Percentiles rank a stretch among this genome's conserved stretches.
These are phyloP conservation scores for Fraxinus baroniana DNA, from an alignment of 305 asterid genomes.

Conservation along the genomic window DNA sequence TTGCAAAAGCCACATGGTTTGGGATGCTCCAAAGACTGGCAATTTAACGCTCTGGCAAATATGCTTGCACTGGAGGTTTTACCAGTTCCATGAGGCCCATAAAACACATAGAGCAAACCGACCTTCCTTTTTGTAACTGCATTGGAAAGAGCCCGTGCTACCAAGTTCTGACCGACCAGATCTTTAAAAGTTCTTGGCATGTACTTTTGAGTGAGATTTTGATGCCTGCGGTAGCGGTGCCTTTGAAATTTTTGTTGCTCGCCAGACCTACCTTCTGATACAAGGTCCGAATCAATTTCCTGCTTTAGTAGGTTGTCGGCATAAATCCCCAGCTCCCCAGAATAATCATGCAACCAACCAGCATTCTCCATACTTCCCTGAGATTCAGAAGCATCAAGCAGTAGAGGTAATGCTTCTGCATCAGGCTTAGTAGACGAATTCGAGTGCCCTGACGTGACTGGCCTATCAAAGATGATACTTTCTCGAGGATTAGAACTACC, in stretches of 20 bases:
- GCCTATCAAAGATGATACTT: conserved; percentile 46
- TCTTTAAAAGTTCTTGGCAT: conserved; percentile 79
- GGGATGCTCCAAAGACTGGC: conserved; percentile 73
- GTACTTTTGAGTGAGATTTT: conserved; percentile 84
- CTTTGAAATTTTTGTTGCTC: conserved; percentile 41
- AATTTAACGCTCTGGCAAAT: conserved; percentile 78
- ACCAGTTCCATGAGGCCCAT: conserved; percentile 96
- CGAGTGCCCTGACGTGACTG: conserved; percentile 52
- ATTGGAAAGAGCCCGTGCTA: conserved; percentile 82
- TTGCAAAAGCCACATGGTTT: conserved; percentile 88
- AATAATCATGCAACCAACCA: conserved; percentile 77
- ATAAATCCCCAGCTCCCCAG: conserved; percentile 82
- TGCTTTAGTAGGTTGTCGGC: conserved; percentile 73
- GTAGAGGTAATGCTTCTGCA: conserved; percentile 83
- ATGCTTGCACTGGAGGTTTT: conserved; percentile 90
- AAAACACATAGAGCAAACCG: conserved; percentile 84
- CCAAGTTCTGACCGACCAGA: conserved; percentile 87
- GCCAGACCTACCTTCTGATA: conserved; percentile 74
- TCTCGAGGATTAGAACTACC: conserved; percentile 43
- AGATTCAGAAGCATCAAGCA: conserved; percentile 73
- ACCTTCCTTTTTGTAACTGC: conserved; percentile 67
- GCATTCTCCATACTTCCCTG: conserved; percentile 63
- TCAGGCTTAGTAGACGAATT: conserved; percentile 66
- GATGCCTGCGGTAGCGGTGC: conserved; percentile 56
- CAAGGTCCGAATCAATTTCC: conserved; percentile 72